Percentiles rank a stretch among this genome's conserved stretches.
Conservation (phyloP, 176 grass and related monocot species). For the sorghum (Sorghum bicolor) region Sorghum_bicolor_NCBIv3 NC_012877.2:235001-235500, state of each 20-base stretch:
- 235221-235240: neutral
- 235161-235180: neutral
- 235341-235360: neutral
- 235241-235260: neutral
- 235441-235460: neutral
- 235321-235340: neutral
- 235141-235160: conserved; percentile 32
- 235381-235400: neutral
- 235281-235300: neutral
- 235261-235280: neutral
- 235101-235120: conserved; percentile 30
- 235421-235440: neutral
- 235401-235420: neutral
- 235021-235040: neutral
- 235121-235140: conserved; percentile 47
- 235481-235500: neutral
- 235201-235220: neutral
- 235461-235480: neutral
- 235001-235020: conserved; percentile 17
- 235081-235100: conserved; percentile 22
- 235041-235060: neutral
- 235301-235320: neutral
- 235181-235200: neutral
- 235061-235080: neutral
- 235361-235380: neutral